Conservation (phyloP, 148 eudicot species). For the Rhododendron kiyosumense region DNA sequence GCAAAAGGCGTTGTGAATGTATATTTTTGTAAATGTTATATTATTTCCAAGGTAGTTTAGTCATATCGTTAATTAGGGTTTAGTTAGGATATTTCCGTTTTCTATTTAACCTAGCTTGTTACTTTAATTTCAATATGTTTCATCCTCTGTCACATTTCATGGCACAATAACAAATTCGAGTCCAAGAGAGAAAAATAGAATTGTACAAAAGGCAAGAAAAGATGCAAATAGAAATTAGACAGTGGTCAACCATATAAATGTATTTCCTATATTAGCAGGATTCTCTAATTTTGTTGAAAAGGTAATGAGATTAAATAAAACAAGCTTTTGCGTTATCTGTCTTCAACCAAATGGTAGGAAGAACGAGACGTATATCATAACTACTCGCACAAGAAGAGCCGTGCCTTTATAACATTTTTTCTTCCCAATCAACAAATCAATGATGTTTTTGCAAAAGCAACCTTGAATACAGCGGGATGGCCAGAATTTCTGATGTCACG, state of each 20-base stretch:
- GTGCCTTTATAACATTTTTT: background rate
- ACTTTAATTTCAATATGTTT: too few species aligned
- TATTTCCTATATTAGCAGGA: background rate
- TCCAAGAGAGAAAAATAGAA: background rate
- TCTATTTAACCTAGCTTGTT: too few species aligned
- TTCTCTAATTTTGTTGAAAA: background rate
- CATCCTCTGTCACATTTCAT: constrained; percentile 17
- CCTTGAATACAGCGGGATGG: background rate
- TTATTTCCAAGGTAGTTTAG: too few species aligned
- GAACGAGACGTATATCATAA: background rate
- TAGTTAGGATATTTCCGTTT: too few species aligned
- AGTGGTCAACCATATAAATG: background rate
- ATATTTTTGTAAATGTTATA: too few species aligned
- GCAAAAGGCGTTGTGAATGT: too few species aligned
- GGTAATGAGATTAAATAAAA: too few species aligned
- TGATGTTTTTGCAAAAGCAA: background rate
- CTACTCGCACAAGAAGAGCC: background rate
- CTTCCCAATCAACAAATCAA: background rate
- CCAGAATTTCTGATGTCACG: background rate
- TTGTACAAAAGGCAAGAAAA: background rate
- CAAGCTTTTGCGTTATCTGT: background rate
- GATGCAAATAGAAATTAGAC: background rate
- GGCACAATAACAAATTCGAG: background rate
- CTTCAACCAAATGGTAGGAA: background rate
- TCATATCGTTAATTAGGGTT: too few species aligned